Evolutionary conservation across 108 stramenopile species (phyloP).

Genomic region (Mayamaea pseudoterrestris): DNA sequence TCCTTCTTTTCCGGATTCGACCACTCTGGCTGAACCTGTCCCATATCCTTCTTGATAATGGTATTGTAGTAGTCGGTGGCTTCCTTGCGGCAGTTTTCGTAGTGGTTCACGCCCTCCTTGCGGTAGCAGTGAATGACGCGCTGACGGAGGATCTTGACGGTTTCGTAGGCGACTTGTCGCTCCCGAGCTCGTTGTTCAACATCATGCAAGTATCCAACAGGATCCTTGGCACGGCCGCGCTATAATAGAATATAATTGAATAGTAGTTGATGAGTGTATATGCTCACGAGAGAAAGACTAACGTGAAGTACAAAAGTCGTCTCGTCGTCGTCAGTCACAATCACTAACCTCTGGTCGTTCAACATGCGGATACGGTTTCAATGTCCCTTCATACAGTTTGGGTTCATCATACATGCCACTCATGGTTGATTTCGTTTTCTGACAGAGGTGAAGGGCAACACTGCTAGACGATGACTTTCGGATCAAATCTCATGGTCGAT

Average conservation of each 20-base stretch:
- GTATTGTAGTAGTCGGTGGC: conserved; percentile 52
- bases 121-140: conserved; percentile 81
- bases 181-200: conserved; percentile 84
- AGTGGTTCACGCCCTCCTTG: conserved; percentile 77
- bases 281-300: too few relatives aligned
- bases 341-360: too few relatives aligned
- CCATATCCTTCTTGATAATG: conserved; percentile 59
- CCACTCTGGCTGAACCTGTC: conserved; percentile 75
- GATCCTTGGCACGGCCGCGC: conserved; percentile 62
- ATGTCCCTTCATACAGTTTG: conserved; percentile 26
- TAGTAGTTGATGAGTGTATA: too few relatives aligned
- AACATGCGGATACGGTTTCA: conserved; percentile 37
- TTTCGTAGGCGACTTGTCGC: conserved; percentile 79
- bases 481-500: too few relatives aligned
- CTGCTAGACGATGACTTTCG: too few relatives aligned
- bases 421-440: conserved; percentile 28
- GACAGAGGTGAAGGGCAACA: too few relatives aligned
- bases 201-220: conserved; percentile 68
- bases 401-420: conserved; percentile 53
- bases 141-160: conserved; percentile 68
- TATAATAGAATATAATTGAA: conserved; percentile 7
- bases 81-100: conserved; percentile 71
- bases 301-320: too few relatives aligned
- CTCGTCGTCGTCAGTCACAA: too few relatives aligned
- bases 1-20: conserved; percentile 1